phyloP scores from a whole-genome alignment of 1,139 yeast species.

The Scheffersomyces stambukii region DNA sequence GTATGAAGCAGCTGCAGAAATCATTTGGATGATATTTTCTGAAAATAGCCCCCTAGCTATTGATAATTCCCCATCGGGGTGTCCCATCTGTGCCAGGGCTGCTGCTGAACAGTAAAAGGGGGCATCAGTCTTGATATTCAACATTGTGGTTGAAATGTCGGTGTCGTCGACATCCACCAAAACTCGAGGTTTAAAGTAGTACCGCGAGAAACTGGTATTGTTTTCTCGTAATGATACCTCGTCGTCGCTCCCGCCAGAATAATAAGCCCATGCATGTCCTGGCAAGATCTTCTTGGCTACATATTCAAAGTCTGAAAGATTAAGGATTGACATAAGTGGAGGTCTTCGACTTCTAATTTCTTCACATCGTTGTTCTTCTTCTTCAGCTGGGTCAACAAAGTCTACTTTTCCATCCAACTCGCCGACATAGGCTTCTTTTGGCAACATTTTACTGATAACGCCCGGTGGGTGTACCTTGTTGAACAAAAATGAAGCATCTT shows the following conservation, averaged over 20 bases:
- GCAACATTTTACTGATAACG: too few species aligned
- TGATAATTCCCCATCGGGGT: slow-evolving; percentile 51
- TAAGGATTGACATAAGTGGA: slow-evolving; percentile 55
- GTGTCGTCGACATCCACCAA: slow-evolving; percentile 56
- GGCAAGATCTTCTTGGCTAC: slow-evolving; percentile 69
- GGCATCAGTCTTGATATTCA: slow-evolving; percentile 45
- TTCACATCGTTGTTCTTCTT: too few species aligned
- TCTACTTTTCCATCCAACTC: too few species aligned
- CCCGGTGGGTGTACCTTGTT: too few species aligned
- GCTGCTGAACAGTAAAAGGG: slow-evolving; percentile 61
- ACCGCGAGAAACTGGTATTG: slow-evolving; percentile 74
- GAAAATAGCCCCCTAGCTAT: slow-evolving; percentile 48
- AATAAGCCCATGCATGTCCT: slow-evolving; percentile 78
- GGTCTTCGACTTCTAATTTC: too few species aligned
- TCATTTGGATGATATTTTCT: slow-evolving; percentile 50
- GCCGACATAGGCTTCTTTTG: too few species aligned
- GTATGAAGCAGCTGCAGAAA: slow-evolving; percentile 52
- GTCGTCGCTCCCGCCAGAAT: slow-evolving; percentile 85
- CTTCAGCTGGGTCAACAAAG: too few species aligned
- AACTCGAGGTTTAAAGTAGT: slow-evolving; percentile 74
- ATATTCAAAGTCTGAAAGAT: slow-evolving; percentile 68
- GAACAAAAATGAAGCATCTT: too few species aligned
- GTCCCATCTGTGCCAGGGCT: slow-evolving; percentile 53
- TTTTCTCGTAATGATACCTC: slow-evolving; percentile 81
- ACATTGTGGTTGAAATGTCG: slow-evolving; percentile 49